Base-by-base conservation (phyloP, 805 yeast genomes). In the Saccharomycopsis fodiens region DNA sequence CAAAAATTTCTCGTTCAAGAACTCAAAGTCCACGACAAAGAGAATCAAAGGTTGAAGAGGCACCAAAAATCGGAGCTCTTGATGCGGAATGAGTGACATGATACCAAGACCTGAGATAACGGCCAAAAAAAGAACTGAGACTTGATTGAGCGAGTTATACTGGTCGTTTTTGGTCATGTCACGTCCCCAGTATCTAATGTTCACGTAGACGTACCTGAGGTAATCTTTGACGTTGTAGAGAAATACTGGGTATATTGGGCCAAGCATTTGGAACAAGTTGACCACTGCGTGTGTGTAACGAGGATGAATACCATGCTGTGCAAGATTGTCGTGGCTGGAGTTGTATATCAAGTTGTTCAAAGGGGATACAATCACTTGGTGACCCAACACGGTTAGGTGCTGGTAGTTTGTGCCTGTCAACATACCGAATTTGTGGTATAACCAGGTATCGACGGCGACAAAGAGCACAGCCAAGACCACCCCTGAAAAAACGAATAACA, bases 41-140 rank as follows among this genome's bases (percentile, higher is more conserved):
- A 60, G 52, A 43, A 78, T 57, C 8, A 89, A 63, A 0, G 98
- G 97, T 1, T 84, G 66, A 17, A 82, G 57, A 0, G 98, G 97
- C 0, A 79, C 59, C 37, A 94, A 63, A 59, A 93, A 93, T 44
- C 99, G 68, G n/a, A 87, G 68, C 59, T 93, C 99, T 61, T 93
- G 99, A 60, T 93, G 99, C 13, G 94, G 95, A 19, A 87, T 71
- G 0, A 77, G 2, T 0, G 97, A 86, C 22, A 93, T 66, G 3
- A 76, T 45, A 0, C 68, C 3, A 1, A 85, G 22, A 0, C 88
- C 94, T 3, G 95, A 78, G 2, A 75, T 46, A 0, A 81, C 66
- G 1, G 89, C 62, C 32, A 79, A 62, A 51, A 77, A 73, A 1
- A 89, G 79, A 1, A 82, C 10, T 6, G 36, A 32, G 17, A 10